phyloP scores from a whole-genome alignment of 2,329 filamentous ascomycete genomes.

The Parastagonospora nodorum region DNA sequence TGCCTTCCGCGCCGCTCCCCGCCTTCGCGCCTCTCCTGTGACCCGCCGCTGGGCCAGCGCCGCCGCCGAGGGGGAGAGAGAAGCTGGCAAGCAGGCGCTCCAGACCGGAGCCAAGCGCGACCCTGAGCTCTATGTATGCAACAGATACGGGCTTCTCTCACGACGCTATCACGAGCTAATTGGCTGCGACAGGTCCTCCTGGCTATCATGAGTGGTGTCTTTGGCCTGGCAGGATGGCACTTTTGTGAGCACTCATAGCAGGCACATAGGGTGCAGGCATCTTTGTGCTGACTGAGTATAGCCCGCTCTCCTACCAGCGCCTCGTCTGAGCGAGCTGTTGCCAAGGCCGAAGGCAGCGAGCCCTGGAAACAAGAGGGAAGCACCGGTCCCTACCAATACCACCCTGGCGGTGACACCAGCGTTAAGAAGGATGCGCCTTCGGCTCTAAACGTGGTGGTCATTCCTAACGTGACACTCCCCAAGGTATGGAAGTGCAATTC shows the following conservation, averaged over 20 bases:
- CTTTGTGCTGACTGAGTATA: conserved; percentile 44
- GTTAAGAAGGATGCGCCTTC: conserved; percentile 89
- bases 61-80: conserved; percentile 52
- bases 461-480: conserved; percentile 91
- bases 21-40: conserved; percentile 47
- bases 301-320: conserved; percentile 83
- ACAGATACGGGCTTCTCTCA: background rate
- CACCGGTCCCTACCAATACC: conserved; percentile 66
- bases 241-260: conserved; percentile 64
- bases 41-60: conserved; percentile 45
- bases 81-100: conserved; percentile 55
- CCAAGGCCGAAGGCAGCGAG: conserved; percentile 77
- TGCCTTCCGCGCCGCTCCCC: conserved; percentile 53
- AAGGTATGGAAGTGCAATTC: conserved; percentile 53
- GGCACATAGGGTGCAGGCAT: background rate
- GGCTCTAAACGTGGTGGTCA: conserved; percentile 91
- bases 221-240: conserved; percentile 88
- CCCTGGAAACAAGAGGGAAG: conserved; percentile 78
- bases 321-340: conserved; percentile 79
- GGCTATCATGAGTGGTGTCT: conserved; percentile 86
- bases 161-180: conserved; percentile 26
- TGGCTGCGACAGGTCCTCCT: conserved; percentile 72
- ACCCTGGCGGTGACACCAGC: conserved; percentile 80
- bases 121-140: conserved; percentile 74
- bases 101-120: conserved; percentile 70